A percentile compares a stretch with the other conserved stretches of the same genome.
These are phyloP conservation scores for Diaporthe humulicola DNA, from an alignment of 2,329 filamentous ascomycete species.

Conservation along the genomic window DNA sequence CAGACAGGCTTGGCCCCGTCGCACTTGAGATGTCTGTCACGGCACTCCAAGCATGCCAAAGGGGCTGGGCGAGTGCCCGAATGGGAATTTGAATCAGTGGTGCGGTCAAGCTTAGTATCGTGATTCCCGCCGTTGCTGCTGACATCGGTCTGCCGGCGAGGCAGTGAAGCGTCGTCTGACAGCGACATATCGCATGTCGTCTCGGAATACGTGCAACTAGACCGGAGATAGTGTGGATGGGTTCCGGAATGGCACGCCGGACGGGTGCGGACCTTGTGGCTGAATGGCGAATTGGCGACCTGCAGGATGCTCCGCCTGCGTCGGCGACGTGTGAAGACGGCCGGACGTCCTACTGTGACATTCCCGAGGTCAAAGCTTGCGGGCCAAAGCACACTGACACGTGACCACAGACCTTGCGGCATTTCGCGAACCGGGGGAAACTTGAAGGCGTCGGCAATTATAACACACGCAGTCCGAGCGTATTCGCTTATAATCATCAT, in stretches of 20 bases:
- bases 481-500: neutral
- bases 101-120: neutral
- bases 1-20: slow-evolving; percentile 7
- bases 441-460: neutral
- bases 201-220: neutral
- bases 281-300: neutral
- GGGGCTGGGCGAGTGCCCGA: neutral
- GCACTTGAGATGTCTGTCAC: slow-evolving; percentile 10
- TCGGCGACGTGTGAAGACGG: neutral
- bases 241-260: neutral
- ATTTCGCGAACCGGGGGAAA: neutral
- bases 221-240: neutral
- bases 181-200: neutral
- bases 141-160: neutral
- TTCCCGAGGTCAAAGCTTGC: neutral
- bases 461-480: neutral
- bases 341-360: neutral
- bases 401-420: neutral
- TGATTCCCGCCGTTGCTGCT: neutral
- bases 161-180: neutral
- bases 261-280: neutral
- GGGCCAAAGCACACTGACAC: neutral
- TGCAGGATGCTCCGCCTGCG: neutral
- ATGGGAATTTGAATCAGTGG: neutral
- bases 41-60: slow-evolving; percentile 3